Conservation (phyloP, 306 rosid species). For the Trifolium pratense region DNA sequence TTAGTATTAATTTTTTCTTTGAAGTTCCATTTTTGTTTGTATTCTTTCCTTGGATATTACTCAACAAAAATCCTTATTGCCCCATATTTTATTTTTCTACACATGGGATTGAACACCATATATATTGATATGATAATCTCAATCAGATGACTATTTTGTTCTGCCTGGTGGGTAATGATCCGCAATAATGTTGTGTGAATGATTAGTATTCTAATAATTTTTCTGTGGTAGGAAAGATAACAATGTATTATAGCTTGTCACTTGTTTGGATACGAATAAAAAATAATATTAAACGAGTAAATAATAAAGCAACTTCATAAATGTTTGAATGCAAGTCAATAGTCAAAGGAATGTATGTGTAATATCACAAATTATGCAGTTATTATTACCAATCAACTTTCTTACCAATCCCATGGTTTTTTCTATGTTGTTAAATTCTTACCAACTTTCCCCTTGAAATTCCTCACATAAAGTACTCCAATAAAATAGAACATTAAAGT, state of each 20-base stretch:
- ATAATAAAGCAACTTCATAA: too few species aligned
- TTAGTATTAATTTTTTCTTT: slow-evolving; percentile 40
- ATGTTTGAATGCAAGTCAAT: too few species aligned
- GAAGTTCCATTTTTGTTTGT: slow-evolving; percentile 51
- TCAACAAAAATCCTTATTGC: slow-evolving; percentile 37
- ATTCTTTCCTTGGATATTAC: slow-evolving; percentile 48
- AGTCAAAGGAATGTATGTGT: too few species aligned
- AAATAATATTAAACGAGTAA: not conserved
- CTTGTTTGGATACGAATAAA: slow-evolving; percentile 10
- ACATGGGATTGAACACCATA: slow-evolving; percentile 46
- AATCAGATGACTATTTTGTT: slow-evolving; percentile 45
- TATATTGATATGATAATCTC: slow-evolving; percentile 47
- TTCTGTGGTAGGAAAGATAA: not conserved
- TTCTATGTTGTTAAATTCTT: slow-evolving; percentile 3
- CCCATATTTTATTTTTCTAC: slow-evolving; percentile 42
- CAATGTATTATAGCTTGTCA: not conserved
- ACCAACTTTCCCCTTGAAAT: not conserved
- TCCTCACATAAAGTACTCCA: not conserved
- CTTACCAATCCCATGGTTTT: not conserved
- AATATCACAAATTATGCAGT: too few species aligned
- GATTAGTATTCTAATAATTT: not conserved
- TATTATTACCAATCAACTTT: not conserved
- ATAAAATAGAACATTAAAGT: slow-evolving; percentile 8
- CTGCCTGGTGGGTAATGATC: slow-evolving; percentile 24
- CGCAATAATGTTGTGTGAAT: slow-evolving; percentile 13